These are phyloP conservation scores for Cucurbita moschata DNA, from an alignment of 306 rosid genomes.

Conservation along the genomic window DNA sequence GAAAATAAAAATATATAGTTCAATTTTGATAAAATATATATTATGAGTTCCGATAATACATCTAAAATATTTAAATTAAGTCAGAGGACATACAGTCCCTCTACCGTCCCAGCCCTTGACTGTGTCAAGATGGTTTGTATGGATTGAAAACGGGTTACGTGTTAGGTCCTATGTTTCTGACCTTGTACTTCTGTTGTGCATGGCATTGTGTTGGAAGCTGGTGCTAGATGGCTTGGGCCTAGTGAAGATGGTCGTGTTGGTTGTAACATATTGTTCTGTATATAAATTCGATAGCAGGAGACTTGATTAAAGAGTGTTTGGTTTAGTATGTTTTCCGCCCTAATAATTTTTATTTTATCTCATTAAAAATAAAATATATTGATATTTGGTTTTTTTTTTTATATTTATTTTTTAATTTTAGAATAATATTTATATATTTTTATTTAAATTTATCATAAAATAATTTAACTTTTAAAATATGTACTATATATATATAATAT, in stretches of 20 bases:
- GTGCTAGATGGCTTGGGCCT: slow-evolving; percentile 24
- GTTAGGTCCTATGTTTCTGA: slow-evolving; percentile 24
- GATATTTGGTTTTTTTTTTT: too few relatives aligned
- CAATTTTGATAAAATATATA: too few relatives aligned
- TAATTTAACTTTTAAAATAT: too few relatives aligned
- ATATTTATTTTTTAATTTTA: too few relatives aligned
- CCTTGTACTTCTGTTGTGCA: slow-evolving; percentile 23
- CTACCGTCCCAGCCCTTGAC: neutral
- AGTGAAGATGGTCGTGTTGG: slow-evolving; percentile 18
- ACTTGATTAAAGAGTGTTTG: slow-evolving; percentile 40
- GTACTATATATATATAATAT: too few relatives aligned
- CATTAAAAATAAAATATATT: too few relatives aligned
- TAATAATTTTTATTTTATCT: neutral
- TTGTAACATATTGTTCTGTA: slow-evolving; percentile 23
- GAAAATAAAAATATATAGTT: too few relatives aligned
- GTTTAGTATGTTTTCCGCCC: slow-evolving; percentile 39
- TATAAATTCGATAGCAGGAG: slow-evolving; percentile 22
- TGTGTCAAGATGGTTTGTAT: slow-evolving; percentile 35
- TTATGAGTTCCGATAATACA: too few relatives aligned
- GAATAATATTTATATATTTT: too few relatives aligned
- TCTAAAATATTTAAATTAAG: neutral
- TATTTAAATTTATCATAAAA: too few relatives aligned
- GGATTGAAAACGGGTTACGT: slow-evolving; percentile 77
- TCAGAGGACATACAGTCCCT: neutral
- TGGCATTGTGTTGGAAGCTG: slow-evolving; percentile 32